Base-by-base conservation (phyloP, 495 filamentous ascomycete genomes). In the Penicillium fimorum region DNA sequence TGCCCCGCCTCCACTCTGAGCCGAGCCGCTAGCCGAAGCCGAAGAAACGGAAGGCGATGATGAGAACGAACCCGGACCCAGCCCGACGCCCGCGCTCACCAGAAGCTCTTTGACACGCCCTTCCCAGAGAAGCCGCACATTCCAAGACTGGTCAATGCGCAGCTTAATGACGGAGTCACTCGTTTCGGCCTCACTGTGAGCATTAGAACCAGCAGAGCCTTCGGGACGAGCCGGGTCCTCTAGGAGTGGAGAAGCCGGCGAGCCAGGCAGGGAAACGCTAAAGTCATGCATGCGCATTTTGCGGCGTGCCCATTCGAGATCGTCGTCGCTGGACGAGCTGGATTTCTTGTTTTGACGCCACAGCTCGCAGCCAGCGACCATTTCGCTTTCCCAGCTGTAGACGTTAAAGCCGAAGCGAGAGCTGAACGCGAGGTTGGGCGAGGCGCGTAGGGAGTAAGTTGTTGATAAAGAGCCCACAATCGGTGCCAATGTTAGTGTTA, bases 381-480 rank as follows among this genome's bases (percentile, higher is more conserved):
- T 82, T 37, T 95, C 92, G 67, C 90, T 96, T 75, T 97, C 94
- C 75, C 96, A 98, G 64, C 89, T 95, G 74, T 96, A 97, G 48
- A 96, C 91, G 67, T 98, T 98, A 70, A 97, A 98, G 59, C 94
- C 91, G 74, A 97, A 93, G 40, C 87, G 84, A 30, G 90, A 91
- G 55, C 91, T 93, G 45, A 98, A 83, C 1, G 91, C 86, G 49
- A 94, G 82, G 55, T 91, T 84, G 12, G 81, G 84, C 20, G 88
- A 87, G 6, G 93, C 94, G 61, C 88, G 85, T 12, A 96, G 86
- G 13, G 94, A 90, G 63, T 97, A 98, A 6, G 87, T 95, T 27
- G 90, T 87, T 42, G 87, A 91, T 49, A 97, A 76, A 55, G 87
- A 95, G 29, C 94, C 94, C 80, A 96, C 97, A 11, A 98, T 78